A percentile compares a stretch with the other conserved stretches of the same genome.
Conservation (phyloP, 2,329 filamentous ascomycete species). For the Cladosporium phlei region DNA sequence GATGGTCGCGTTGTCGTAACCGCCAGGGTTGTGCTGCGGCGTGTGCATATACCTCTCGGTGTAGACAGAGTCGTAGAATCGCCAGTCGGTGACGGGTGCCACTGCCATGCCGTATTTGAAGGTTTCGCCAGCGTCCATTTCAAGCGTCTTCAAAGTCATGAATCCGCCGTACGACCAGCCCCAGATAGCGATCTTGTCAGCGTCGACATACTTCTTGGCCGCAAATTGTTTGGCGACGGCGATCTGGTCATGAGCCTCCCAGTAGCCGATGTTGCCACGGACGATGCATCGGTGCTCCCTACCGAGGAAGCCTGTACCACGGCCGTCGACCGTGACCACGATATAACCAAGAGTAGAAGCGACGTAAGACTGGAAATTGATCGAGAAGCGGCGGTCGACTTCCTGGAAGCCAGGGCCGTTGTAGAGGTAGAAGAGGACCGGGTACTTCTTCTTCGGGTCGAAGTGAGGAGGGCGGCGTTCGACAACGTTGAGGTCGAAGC, state of each 20-base stretch:
- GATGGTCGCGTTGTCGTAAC: constrained; percentile 73
- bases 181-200: constrained; percentile 83
- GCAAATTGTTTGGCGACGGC: constrained; percentile 82
- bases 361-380: constrained; percentile 89
- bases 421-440: constrained; percentile 92
- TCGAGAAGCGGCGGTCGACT: constrained; percentile 71
- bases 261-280: constrained; percentile 76
- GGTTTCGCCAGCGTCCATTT: constrained; percentile 80
- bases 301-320: constrained; percentile 86
- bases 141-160: constrained; percentile 89
- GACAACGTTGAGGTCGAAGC: constrained; percentile 65
- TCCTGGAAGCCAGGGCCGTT: constrained; percentile 89
- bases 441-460: constrained; percentile 75
- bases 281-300: constrained; percentile 77
- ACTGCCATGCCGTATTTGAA: constrained; percentile 98
- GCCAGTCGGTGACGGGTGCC: constrained; percentile 97
- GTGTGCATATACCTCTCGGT: constrained; percentile 97
- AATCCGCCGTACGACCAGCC: constrained; percentile 98
- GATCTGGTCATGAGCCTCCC: constrained; percentile 87
- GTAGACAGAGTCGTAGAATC: constrained; percentile 89
- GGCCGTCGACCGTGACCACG: constrained; percentile 88
- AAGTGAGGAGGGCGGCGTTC: constrained; percentile 91
- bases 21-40: constrained; percentile 71
- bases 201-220: constrained; percentile 75
- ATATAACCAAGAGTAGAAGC: constrained; percentile 84